These are phyloP conservation scores for Salvia miltiorrhiza DNA, from an alignment of 257 asterid species.

Conservation along the genomic window DNA sequence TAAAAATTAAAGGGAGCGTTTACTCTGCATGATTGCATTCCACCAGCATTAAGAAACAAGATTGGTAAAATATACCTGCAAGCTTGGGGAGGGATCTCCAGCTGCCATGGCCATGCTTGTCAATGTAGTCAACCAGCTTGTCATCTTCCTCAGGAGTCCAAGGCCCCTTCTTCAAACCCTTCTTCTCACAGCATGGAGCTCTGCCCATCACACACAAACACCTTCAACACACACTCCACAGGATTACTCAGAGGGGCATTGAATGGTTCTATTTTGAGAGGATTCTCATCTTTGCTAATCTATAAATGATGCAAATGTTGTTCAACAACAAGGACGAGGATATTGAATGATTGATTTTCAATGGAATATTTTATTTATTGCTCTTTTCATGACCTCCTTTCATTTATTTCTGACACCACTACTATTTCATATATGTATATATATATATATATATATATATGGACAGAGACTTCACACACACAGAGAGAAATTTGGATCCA, in stretches of 20 bases:
- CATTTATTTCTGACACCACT: conserved; percentile 9
- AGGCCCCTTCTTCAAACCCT: conserved; percentile 83
- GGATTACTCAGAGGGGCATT: conserved; percentile 25
- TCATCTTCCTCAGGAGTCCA: conserved; percentile 94
- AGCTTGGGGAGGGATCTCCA: conserved; percentile 88
- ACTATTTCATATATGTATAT: not conserved
- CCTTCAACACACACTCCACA: not conserved
- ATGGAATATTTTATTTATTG: conserved; percentile 35
- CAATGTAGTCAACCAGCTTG: conserved; percentile 62
- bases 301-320: conserved; percentile 26
- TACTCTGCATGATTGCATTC: too few relatives aligned
- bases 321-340: conserved; percentile 35
- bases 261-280: conserved; percentile 29
- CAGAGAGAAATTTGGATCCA: not conserved
- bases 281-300: not conserved
- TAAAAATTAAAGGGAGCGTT: too few relatives aligned
- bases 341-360: conserved; percentile 38
- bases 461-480: not conserved
- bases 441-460: not conserved
- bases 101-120: conserved; percentile 83
- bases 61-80: conserved; percentile 69
- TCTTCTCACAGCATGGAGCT: conserved; percentile 89
- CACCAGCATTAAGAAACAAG: too few relatives aligned
- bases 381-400: conserved; percentile 9
- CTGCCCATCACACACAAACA: conserved; percentile 58